Evolutionary conservation across 768 basidiomycete genomes (phyloP).

Genomic region (Rubroboletus satanas): DNA sequence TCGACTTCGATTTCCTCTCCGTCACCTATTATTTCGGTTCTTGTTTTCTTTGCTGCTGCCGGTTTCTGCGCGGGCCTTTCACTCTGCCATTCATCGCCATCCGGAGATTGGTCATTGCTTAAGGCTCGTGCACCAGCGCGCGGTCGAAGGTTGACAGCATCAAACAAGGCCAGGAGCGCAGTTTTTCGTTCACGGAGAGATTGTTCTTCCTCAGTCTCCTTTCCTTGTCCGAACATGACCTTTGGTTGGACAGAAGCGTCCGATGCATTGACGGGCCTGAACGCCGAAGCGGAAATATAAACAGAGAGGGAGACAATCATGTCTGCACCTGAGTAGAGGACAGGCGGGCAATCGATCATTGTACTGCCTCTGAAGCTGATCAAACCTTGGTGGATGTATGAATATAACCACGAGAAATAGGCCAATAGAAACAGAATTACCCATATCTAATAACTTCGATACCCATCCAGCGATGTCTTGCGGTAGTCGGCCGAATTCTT

Average conservation of each 20-base stretch:
- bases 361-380: conserved; percentile 64
- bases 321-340: conserved; percentile 68
- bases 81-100: conserved; percentile 34
- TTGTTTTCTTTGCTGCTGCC: conserved; percentile 38
- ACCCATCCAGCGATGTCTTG: conserved; percentile 71
- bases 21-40: conserved; percentile 71
- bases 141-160: conserved; percentile 68
- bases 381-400: conserved; percentile 40
- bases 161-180: conserved; percentile 70
- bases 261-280: conserved; percentile 44
- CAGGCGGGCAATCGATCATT: conserved; percentile 74
- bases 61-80: conserved; percentile 38
- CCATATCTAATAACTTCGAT: conserved; percentile 66
- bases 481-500: conserved; percentile 77
- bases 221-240: conserved; percentile 65
- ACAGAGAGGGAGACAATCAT: conserved; percentile 75
- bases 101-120: conserved; percentile 27
- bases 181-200: conserved; percentile 76
- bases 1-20: conserved; percentile 83
- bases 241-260: conserved; percentile 27
- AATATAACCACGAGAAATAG: conserved; percentile 1
- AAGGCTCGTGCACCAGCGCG: conserved; percentile 40
- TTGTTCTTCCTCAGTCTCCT: conserved; percentile 77
- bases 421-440: conserved; percentile 31
- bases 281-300: conserved; percentile 67